Evolutionary conservation across 208 protist genomes (phyloP), one percentile per base, ranked within the genome.

Genomic region (Acanthamoeba royreba): DNA sequence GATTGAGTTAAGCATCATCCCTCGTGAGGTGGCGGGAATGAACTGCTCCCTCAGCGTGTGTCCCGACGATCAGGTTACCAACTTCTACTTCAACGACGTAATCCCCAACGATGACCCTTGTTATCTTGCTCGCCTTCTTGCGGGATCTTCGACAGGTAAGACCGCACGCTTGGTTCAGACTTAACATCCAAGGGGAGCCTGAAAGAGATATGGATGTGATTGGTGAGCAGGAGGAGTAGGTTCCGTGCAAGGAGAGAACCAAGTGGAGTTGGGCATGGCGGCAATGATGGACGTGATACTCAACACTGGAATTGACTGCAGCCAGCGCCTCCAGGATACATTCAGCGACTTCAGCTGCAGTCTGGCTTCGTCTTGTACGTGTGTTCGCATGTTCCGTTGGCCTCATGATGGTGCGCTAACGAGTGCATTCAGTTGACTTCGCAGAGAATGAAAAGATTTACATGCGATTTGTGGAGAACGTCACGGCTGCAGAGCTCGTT

Each of bases 31-130:
- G 7, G 0, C 69, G 0, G 69, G 69, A 17, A 11, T 33, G 8
- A 0, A 81, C 4, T 81, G 69, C 19, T 81, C 69, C 17, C 43
- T 81, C 40, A 0, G 40, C 38, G 19, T 81, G 4, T 81, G 69
- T 19, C 69, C 69, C 11, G 38, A 81, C 7, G 69, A 81, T 25
- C n/a, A 4, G 1, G 69, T 81, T 28, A 81, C 69, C 9, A 81
- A 81, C 38, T 81, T 81, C 69, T 81, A 33, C 69, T 81, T 81
- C 69, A 81, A 81, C 69, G 69, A 81, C 40, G 69, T 47, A 15
- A 22, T 81, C 40, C 40, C 40, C 33, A 49, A 81, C 69, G 69
- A 81, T 4, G 69, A 81, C 17, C 69, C 69, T 19, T 81, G 69
- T 42, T 81, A 81, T 22, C 69, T 81, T 42, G 69, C 69, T 25